These are phyloP conservation scores for Fusarium virguliforme DNA, from an alignment of 2,329 filamentous ascomycete species.

Conservation along the genomic window DNA sequence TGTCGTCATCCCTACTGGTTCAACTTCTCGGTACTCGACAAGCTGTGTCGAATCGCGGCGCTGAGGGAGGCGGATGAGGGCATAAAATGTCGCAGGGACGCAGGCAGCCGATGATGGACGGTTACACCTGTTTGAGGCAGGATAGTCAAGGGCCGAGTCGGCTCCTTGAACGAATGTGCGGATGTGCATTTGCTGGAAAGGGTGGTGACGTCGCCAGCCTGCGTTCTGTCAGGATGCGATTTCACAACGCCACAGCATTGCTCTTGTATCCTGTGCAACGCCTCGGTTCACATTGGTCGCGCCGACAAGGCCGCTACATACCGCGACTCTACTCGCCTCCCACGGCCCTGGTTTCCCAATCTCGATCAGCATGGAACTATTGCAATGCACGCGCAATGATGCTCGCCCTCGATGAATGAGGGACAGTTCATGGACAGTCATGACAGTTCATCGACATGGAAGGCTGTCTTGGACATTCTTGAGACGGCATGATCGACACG, in stretches of 20 bases:
- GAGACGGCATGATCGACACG: slow-evolving; percentile 45
- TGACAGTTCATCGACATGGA: slow-evolving; percentile 23
- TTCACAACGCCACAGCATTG: slow-evolving; percentile 39
- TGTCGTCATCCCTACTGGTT: slow-evolving; percentile 17
- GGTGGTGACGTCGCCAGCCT: slow-evolving; percentile 43
- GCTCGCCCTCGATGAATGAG: slow-evolving; percentile 28
- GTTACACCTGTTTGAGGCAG: slow-evolving; percentile 15
- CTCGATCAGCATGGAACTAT: slow-evolving; percentile 12
- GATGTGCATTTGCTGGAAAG: slow-evolving; percentile 28
- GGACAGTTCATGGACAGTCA: slow-evolving; percentile 18
- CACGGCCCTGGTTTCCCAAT: slow-evolving; percentile 7
- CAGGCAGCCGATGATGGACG: slow-evolving; percentile 27
- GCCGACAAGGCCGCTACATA: slow-evolving; percentile 15
- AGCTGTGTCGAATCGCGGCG: not conserved
- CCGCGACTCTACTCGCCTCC: slow-evolving; percentile 16
- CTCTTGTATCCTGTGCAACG: slow-evolving; percentile 25
- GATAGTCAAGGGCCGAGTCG: slow-evolving; percentile 33
- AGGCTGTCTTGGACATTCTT: slow-evolving; percentile 30
- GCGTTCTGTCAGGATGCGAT: slow-evolving; percentile 38
- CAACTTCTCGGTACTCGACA: not conserved
- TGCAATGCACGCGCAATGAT: slow-evolving; percentile 28
- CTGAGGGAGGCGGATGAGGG: slow-evolving; percentile 16
- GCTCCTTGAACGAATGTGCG: slow-evolving; percentile 26
- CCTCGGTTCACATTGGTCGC: slow-evolving; percentile 17
- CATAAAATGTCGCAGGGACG: slow-evolving; percentile 30